phyloP scores from a whole-genome alignment of 768 basidiomycete genomes.

The Boletus huronensis region DNA sequence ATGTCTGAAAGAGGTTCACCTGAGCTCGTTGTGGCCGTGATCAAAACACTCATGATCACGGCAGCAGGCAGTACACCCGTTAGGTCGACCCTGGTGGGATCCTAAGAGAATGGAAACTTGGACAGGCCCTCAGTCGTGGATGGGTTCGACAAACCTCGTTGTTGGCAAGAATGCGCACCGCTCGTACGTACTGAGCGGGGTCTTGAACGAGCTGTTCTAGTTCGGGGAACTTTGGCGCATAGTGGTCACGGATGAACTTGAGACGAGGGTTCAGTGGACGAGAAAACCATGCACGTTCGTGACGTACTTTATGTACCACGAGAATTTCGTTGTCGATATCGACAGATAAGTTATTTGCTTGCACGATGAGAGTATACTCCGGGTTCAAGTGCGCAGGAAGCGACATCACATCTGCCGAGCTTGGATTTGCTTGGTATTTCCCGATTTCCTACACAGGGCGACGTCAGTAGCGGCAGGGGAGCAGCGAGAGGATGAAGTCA shows the following conservation, averaged over 20 bases:
- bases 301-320: slow-evolving; percentile 85
- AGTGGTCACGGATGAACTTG: slow-evolving; percentile 97
- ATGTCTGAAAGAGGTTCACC: slow-evolving; percentile 67
- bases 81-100: slow-evolving; percentile 83
- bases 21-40: slow-evolving; percentile 89
- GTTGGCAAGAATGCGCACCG: slow-evolving; percentile 87
- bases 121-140: not conserved
- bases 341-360: slow-evolving; percentile 96
- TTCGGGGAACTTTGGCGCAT: slow-evolving; percentile 92
- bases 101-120: slow-evolving; percentile 40
- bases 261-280: slow-evolving; percentile 6
- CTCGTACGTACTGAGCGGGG: slow-evolving; percentile 86
- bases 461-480: not conserved
- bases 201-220: slow-evolving; percentile 93
- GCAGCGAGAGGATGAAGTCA: slow-evolving; percentile 24
- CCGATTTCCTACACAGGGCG: slow-evolving; percentile 68
- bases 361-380: slow-evolving; percentile 94
- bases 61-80: slow-evolving; percentile 79
- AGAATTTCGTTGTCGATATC: slow-evolving; percentile 98
- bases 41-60: slow-evolving; percentile 91
- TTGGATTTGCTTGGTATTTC: slow-evolving; percentile 78
- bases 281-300: not conserved
- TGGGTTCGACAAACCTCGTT: slow-evolving; percentile 48
- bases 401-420: slow-evolving; percentile 72
- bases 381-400: slow-evolving; percentile 85